Evolutionary conservation across 768 basidiomycete genomes (phyloP).

Genomic region (Trametes gibbosa): DNA sequence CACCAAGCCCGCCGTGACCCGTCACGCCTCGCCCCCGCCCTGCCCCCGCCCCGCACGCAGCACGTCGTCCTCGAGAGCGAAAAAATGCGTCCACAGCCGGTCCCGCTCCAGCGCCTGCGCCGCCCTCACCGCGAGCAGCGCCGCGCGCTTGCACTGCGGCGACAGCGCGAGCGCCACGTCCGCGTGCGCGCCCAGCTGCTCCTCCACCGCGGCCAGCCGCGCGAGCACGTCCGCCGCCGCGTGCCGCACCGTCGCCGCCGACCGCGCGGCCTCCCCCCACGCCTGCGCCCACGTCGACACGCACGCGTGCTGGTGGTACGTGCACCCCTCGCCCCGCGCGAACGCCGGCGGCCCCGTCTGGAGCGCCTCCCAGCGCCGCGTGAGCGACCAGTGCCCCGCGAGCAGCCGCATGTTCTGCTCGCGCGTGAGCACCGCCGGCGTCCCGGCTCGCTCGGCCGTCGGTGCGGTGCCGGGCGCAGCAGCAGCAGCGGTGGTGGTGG

Average conservation of each 20-base stretch:
- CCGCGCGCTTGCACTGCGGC: conserved; percentile 35
- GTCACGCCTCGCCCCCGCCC: too few relatives aligned
- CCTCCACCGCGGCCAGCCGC: conserved; percentile 33
- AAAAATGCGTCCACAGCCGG: conserved; percentile 25
- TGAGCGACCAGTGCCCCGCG: conserved; percentile 36
- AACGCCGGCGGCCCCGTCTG: conserved; percentile 30
- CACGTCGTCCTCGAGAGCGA: conserved; percentile 6
- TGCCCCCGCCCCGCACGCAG: not conserved
- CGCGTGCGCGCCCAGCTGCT: conserved; percentile 30
- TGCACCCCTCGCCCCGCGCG: conserved; percentile 31
- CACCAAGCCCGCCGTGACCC: too few relatives aligned
- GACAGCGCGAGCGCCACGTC: conserved; percentile 33
- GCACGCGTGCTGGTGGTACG: conserved; percentile 36
- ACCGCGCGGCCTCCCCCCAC: conserved; percentile 32
- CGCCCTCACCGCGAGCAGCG: conserved; percentile 33
- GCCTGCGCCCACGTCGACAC: conserved; percentile 36
- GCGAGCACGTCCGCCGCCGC: conserved; percentile 36
- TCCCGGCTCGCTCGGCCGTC: conserved; percentile 2
- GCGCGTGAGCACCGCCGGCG: conserved; percentile 24
- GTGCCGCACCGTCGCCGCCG: conserved; percentile 25
- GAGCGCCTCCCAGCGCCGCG: conserved; percentile 34
- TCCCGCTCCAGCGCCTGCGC: conserved; percentile 20
- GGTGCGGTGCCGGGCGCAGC: not conserved
- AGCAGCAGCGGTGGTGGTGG: not conserved
- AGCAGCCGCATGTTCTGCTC: conserved; percentile 34